phyloP scores from a whole-genome alignment of 106 monocot species.

The Acorus calamus region DNA sequence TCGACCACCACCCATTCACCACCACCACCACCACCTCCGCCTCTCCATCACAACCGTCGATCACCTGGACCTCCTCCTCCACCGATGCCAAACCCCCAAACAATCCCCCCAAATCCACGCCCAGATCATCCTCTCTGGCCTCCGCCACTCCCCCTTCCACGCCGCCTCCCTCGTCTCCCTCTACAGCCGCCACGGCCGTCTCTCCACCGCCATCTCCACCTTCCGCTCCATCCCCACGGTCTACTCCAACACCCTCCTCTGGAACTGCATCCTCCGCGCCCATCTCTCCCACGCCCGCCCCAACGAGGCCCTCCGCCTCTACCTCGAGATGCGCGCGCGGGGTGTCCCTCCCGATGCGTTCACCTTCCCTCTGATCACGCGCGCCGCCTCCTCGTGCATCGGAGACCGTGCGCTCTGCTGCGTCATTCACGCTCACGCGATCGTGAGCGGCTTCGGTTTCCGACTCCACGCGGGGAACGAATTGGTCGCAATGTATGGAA shows the following conservation, averaged over 20 bases:
- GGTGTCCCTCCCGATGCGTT: conserved; percentile 28
- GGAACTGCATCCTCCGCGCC: conserved; percentile 54
- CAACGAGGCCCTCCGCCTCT: conserved; percentile 17
- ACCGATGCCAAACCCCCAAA: conserved; percentile 11
- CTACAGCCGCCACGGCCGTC: conserved; percentile 25
- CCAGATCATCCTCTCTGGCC: conserved; percentile 11
- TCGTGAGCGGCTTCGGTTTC: conserved; percentile 16
- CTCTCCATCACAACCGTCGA: not conserved
- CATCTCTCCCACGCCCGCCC: conserved; percentile 19
- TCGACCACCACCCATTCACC: too few species aligned
- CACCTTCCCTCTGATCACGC: conserved; percentile 45
- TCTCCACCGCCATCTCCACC: conserved; percentile 20
- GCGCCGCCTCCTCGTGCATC: conserved; percentile 11
- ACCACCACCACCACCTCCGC: not conserved
- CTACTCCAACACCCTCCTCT: conserved; percentile 17
- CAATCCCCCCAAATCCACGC: conserved; percentile 18
- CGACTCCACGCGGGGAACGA: conserved; percentile 54
- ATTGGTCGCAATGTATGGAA: conserved; percentile 28
- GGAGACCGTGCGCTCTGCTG: not conserved
- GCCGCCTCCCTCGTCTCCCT: conserved; percentile 30
- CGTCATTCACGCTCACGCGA: conserved; percentile 30
- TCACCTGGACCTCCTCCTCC: conserved; percentile 24
- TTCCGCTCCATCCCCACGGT: conserved; percentile 8
- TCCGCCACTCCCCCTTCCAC: conserved; percentile 23
- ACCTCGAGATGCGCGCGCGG: conserved; percentile 12